Evolutionary conservation across 257 asterid genomes (phyloP), one percentile per base, ranked within the genome.

Genomic region (Solanum chiquidenum): DNA sequence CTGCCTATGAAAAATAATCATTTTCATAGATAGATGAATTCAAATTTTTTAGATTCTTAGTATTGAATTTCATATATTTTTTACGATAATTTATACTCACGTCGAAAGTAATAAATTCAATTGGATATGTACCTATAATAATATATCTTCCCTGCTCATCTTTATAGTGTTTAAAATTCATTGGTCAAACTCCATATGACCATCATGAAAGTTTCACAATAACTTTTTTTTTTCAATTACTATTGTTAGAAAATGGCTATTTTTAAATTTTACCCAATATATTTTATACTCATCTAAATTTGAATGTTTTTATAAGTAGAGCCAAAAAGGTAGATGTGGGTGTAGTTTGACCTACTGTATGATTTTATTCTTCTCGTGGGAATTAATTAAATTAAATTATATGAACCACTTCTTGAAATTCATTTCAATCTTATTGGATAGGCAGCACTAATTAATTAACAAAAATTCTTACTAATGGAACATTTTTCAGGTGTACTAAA

Each of bases 401-500:
- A 31, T 13, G 13, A 82, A 82, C 86, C 68, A 49, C 86, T 49
- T 82, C 44, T 29, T 82, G 69, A 20, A 49, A 49, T 82, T 46
- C 69, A 82, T 49, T 9, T 82, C 6, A 49, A 20, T 80, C 66
- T 38, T 46, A 82, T 82, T 82, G 86, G 86, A 82, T 49, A 82
- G 69, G 27, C 86, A 49, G 86, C 86, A 46, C 42, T 49, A 82
- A 49, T 82, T 16, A 82, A 82, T 29, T 29, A 29, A 27, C 18
- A 29, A 49, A 46, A 52, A 1, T 31, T 29, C 20, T 46, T 29
- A 31, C 69, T 49, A 82, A 82, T 82, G 86, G 86, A 82, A 82
- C 86, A 82, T 82, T 82, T 80, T 82, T 49, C 86, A 82, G 86
- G 44, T 82, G 86, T 82, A 11, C 34, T 64, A 82, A 82, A 49